These are phyloP conservation scores for Nitzschia inconspicua DNA, from an alignment of 108 stramenopile species.

Conservation along the genomic window DNA sequence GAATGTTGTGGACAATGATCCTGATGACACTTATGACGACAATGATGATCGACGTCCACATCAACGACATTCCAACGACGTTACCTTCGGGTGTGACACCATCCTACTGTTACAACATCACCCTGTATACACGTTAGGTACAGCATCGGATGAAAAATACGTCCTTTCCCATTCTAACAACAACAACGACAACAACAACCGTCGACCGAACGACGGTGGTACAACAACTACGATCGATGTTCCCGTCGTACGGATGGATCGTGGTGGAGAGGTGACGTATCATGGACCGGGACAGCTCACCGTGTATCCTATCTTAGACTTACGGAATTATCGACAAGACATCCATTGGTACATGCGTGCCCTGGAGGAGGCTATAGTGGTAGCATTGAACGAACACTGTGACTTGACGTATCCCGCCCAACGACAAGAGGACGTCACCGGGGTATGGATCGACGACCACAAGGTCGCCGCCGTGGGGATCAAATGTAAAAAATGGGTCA, in stretches of 20 bases:
- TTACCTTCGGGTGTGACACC: too few species aligned
- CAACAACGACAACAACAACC: not conserved
- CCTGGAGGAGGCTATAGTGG: conserved; percentile 86
- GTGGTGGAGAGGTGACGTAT: conserved; percentile 97
- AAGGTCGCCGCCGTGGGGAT: conserved; percentile 95
- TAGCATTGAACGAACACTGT: conserved; percentile 31
- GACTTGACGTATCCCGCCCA: conserved; percentile 25
- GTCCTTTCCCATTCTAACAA: conserved; percentile 19
- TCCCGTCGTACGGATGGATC: conserved; percentile 76
- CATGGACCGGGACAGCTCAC: conserved; percentile 98
- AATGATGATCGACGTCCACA: not conserved
- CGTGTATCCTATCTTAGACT: conserved; percentile 92
- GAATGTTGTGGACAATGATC: not conserved
- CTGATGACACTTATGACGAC: not conserved
- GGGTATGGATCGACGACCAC: conserved; percentile 86
- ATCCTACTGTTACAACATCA: conserved; percentile 73
- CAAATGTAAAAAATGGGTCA: conserved; percentile 90
- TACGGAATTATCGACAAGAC: conserved; percentile 88
- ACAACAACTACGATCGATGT: conserved; percentile 17
- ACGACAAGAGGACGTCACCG: conserved; percentile 66
- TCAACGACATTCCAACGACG: not conserved
- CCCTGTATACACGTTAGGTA: conserved; percentile 84
- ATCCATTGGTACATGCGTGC: conserved; percentile 96
- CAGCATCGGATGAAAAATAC: conserved; percentile 72
- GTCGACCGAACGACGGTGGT: not conserved